phyloP scores from a whole-genome alignment of 257 asterid genomes.

The Buddleja alternifolia region DNA sequence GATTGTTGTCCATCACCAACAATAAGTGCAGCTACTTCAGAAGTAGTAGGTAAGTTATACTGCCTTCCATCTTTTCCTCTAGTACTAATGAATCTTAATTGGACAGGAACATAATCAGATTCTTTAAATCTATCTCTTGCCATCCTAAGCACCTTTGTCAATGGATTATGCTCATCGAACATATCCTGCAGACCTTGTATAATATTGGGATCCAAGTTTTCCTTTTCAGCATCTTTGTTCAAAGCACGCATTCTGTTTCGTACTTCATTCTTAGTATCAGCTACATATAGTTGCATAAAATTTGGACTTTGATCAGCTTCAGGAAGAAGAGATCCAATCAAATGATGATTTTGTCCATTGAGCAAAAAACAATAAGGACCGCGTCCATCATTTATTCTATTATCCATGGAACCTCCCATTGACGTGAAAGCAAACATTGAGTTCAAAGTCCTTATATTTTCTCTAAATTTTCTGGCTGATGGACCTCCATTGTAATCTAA shows the following conservation, averaged over 20 bases:
- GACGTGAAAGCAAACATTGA: not conserved
- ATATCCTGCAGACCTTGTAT: too few species aligned
- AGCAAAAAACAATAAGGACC: not conserved
- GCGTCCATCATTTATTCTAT: not conserved
- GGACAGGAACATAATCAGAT: not conserved
- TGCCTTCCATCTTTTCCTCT: not conserved
- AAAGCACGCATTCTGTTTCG: not conserved
- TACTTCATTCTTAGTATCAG: not conserved
- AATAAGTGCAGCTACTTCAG: not conserved
- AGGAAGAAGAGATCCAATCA: not conserved
- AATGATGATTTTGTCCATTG: not conserved
- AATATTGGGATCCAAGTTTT: too few species aligned
- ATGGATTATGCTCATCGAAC: too few species aligned
- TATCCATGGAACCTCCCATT: not conserved
- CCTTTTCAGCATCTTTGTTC: not conserved
- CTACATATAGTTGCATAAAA: not conserved
- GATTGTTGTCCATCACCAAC: not conserved
- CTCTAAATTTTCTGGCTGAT: not conserved
- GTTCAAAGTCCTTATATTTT: not conserved
- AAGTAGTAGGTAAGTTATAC: not conserved
- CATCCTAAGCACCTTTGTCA: too few species aligned
- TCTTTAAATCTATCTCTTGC: too few species aligned
- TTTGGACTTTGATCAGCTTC: not conserved
- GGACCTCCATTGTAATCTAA: not conserved
- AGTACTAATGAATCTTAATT: not conserved